Evolutionary conservation across 345 rosid genomes (phyloP), one percentile per base, ranked within the genome.

Genomic region (rapeseed (Brassica napus)): DNA sequence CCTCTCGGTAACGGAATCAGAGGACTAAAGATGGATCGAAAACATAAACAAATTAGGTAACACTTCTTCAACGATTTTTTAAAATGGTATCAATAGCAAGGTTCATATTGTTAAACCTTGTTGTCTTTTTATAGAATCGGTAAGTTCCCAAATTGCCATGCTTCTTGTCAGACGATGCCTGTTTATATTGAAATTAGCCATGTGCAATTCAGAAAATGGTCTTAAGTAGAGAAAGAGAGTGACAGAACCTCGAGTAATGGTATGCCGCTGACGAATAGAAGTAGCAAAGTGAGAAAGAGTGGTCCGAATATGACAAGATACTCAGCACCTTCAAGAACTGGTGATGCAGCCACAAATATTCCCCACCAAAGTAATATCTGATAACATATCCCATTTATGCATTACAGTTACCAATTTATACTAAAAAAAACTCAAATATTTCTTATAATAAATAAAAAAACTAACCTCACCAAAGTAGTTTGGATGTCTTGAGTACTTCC

Each of bases 361-460:
- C 97, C 98, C 98, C 97, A 94, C 95, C 95, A 91, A 0, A 94
- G 88, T 4, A 92, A 74, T 70, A 94, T 88, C 98, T 94, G 82
- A 76, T 15, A 57, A 78, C 57, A 54, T 76, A 68, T 32, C 14
- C 14, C 66, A 31, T n/a, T 34, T 5, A 52, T 47, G 4, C 6
- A 14, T 15, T 15, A 44, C 21, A 52, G 3, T 52, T 52, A 52
- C 21, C 58, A 52, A 47, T 52, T 52, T 15, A 52, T 15, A n/a
- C 58, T 0, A 12, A 1, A 49, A 12, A 52, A 42, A 21, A 35
- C 44, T 47, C 21, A 65, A 39, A 42, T 15, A 18, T 42, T 42
- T 78, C 23, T 21, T 39, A 12, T 4, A 10, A 10, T 18, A 26
- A 30, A 14, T 21, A 0, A 0, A 61, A 74, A 68, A 60, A 74